These are phyloP conservation scores for Meyerozyma smithsonii DNA, from an alignment of 1,139 yeast species.

Conservation along the genomic window DNA sequence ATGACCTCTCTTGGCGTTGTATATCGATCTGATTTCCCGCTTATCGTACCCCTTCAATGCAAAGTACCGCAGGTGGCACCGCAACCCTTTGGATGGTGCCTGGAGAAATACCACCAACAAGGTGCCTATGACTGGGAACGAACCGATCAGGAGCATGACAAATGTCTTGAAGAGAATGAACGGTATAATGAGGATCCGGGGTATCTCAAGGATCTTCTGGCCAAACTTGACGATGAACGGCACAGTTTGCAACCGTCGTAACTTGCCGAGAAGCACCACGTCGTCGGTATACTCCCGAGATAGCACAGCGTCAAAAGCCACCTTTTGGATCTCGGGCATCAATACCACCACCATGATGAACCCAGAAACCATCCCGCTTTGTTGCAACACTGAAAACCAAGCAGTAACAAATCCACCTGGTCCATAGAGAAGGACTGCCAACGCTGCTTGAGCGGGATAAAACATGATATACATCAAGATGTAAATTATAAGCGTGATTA, in stretches of 20 bases:
- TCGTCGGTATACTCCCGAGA: conserved; percentile 46
- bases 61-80: conserved; percentile 57
- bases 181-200: conserved; percentile 20
- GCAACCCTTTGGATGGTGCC: conserved; percentile 56
- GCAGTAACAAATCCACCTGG: conserved; percentile 52
- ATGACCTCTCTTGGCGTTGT: conserved; percentile 25
- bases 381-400: conserved; percentile 50
- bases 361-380: conserved; percentile 41
- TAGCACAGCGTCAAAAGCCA: conserved; percentile 56
- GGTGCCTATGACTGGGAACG: conserved; percentile 64
- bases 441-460: conserved; percentile 45
- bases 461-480: conserved; percentile 13
- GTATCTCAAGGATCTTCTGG: conserved; percentile 19
- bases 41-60: conserved; percentile 50
- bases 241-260: conserved; percentile 33
- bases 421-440: conserved; percentile 48
- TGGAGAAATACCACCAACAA: conserved; percentile 46
- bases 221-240: conserved; percentile 26
- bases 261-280: conserved; percentile 42
- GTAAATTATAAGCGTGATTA: conserved; percentile 25
- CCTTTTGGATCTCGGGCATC: conserved; percentile 53
- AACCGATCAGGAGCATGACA: conserved; percentile 33
- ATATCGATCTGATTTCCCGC: conserved; percentile 29
- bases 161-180: conserved; percentile 24
- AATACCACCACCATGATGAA: conserved; percentile 44